Evolutionary conservation across 345 rosid genomes (phyloP).

Genomic region (Pistacia integerrima): DNA sequence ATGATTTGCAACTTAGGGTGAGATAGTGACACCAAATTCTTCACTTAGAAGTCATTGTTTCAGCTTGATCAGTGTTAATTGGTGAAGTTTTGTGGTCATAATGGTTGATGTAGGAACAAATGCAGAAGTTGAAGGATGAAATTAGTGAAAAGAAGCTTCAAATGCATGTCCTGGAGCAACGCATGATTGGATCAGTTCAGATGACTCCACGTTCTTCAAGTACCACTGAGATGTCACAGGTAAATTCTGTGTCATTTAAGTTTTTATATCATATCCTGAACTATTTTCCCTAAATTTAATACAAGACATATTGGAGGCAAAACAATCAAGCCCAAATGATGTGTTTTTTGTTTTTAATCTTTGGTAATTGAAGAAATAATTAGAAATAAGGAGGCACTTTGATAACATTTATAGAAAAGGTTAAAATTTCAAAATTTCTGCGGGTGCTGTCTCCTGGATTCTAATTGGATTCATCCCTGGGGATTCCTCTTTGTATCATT

Average conservation of each 20-base stretch:
- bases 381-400: background rate
- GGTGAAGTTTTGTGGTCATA: constrained; percentile 9
- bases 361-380: background rate
- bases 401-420: too few relatives aligned
- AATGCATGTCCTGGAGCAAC: constrained; percentile 56
- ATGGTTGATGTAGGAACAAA: constrained; percentile 46
- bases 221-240: constrained; percentile 53
- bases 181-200: constrained; percentile 62
- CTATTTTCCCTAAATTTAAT: background rate
- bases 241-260: constrained; percentile 20
- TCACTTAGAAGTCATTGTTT: constrained; percentile 4
- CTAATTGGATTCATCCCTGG: background rate
- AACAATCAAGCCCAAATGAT: background rate
- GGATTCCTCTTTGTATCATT: constrained; percentile 1
- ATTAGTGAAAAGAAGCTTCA: constrained; percentile 67
- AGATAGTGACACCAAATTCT: constrained; percentile 1
- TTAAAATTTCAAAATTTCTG: too few relatives aligned
- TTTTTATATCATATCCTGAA: background rate
- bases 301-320: background rate
- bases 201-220: constrained; percentile 38
- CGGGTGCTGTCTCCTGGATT: background rate
- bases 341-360: background rate
- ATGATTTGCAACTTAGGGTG: constrained; percentile 51
- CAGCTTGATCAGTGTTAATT: background rate
- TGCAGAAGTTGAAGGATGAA: constrained; percentile 59